These are phyloP conservation scores for Trichophyton equinum DNA, from an alignment of 2,329 filamentous ascomycete species.

Conservation along the genomic window DNA sequence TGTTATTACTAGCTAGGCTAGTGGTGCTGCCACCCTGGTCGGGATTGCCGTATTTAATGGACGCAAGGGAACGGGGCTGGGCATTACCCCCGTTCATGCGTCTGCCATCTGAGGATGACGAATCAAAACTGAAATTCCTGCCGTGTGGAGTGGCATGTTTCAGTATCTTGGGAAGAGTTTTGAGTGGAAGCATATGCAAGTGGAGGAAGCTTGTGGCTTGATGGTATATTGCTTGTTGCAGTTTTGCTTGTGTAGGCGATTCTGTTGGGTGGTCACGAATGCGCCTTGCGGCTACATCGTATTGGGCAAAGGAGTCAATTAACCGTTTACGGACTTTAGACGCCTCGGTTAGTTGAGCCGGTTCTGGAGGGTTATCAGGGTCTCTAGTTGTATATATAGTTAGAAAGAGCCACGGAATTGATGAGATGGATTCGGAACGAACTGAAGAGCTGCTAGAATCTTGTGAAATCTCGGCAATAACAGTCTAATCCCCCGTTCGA, in stretches of 20 bases:
- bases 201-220: slow-evolving; percentile 75
- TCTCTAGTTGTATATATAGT: slow-evolving; percentile 31
- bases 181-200: slow-evolving; percentile 80
- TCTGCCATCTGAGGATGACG: slow-evolving; percentile 12
- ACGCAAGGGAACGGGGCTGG: slow-evolving; percentile 38
- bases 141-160: slow-evolving; percentile 47
- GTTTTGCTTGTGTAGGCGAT: slow-evolving; percentile 56
- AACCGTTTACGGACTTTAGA: slow-evolving; percentile 80
- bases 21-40: slow-evolving; percentile 36
- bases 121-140: slow-evolving; percentile 18
- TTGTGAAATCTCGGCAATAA: slow-evolving; percentile 77
- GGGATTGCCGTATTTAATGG: slow-evolving; percentile 46
- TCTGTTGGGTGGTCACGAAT: slow-evolving; percentile 66
- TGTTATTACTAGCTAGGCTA: slow-evolving; percentile 42
- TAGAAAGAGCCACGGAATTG: slow-evolving; percentile 8
- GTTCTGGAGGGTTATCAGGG: slow-evolving; percentile 50
- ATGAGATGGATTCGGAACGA: slow-evolving; percentile 19
- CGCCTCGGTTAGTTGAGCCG: slow-evolving; percentile 67
- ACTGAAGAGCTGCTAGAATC: slow-evolving; percentile 58
- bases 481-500: slow-evolving; percentile 72
- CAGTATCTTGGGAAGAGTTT: slow-evolving; percentile 56
- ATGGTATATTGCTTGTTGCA: slow-evolving; percentile 72
- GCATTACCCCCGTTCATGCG: slow-evolving; percentile 10
- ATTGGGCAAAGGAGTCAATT: slow-evolving; percentile 79
- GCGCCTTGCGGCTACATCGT: slow-evolving; percentile 67